Percentiles rank a stretch among this genome's conserved stretches.
These are phyloP conservation scores for Boletus coccyginus DNA, from an alignment of 768 basidiomycete genomes.

Conservation along the genomic window DNA sequence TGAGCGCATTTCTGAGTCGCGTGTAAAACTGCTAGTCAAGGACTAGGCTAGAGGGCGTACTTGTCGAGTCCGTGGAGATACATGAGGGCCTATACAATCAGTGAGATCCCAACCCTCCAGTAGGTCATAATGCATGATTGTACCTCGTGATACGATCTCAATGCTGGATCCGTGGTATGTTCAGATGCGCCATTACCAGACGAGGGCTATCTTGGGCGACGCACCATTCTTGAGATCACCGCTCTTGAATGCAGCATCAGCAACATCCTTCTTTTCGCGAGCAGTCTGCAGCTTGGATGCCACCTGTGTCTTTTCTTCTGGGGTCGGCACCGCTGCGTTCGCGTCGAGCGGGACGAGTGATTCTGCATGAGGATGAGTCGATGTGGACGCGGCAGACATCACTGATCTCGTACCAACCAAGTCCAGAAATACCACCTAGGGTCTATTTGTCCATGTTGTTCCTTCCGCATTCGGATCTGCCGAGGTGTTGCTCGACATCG, in stretches of 20 bases:
- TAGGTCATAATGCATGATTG: background rate
- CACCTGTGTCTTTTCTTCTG: conserved; percentile 29
- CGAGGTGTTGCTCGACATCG: background rate
- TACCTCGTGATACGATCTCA: conserved; percentile 74
- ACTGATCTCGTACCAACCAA: background rate
- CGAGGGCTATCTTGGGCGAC: conserved; percentile 14
- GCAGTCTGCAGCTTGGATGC: conserved; percentile 56
- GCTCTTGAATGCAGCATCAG: conserved; percentile 65
- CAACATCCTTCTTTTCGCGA: conserved; percentile 63
- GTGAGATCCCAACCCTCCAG: conserved; percentile 1
- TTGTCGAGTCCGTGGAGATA: conserved; percentile 77
- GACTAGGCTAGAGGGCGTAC: conserved; percentile 37
- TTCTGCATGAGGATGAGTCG: background rate
- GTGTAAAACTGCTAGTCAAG: conserved; percentile 3
- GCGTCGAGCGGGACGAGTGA: conserved; percentile 15
- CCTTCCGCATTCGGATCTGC: conserved; percentile 13
- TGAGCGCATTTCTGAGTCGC: conserved; percentile 48
- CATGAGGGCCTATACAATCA: conserved; percentile 54
- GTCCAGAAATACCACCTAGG: background rate
- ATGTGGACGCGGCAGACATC: conserved; percentile 18
- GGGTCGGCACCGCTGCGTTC: conserved; percentile 15
- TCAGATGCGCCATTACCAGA: conserved; percentile 2
- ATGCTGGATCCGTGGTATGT: conserved; percentile 42
- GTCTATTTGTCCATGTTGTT: conserved; percentile 28
- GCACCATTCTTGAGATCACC: conserved; percentile 61